Evolutionary conservation across 164 flowering plant genomes (phyloP), one percentile per base, ranked within the genome.

Genomic region (Brasenia schreberi): DNA sequence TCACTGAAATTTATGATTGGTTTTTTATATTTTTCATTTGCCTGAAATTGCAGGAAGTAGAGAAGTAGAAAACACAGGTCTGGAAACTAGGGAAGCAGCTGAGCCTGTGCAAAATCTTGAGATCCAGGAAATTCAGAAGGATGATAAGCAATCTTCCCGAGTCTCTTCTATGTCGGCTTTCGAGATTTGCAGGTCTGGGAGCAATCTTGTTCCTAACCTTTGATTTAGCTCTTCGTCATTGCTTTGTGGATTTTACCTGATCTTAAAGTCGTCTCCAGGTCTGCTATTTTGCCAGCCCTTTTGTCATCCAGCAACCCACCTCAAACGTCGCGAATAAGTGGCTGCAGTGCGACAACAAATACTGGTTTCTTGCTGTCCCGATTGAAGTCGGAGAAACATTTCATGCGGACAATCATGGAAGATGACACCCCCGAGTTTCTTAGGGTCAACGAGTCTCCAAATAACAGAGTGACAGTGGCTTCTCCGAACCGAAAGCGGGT

Each of bases 401-500:
- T 73, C 64, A 79, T 78, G 68, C 65, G 75, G n/a, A 61, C 44
- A 56, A 71, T 70, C 16, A 9, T 49, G 14, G 90, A 83, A 62
- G 86, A 90, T 60, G 92, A 87, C 63, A 85, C 91, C 65, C 94
- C 91, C 9, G 91, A 85, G 53, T 75, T 90, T 59, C 83, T 90
- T 5, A 80, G 73, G 69, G 75, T 68, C 64, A 73, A 68, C 52
- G 42, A 69, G 70, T 81, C 97, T 65, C 92, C 94, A 18, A 42
- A 59, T 58, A 64, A 76, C n/a, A 77, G 81, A 67, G 74, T 94
- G 43, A 87, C 87, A 79, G 72, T 76, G 0, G 33, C 68, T 42
- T 93, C 98, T 66, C 98, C 98, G 44, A 94, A 91, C 74, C 68
- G 87, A 18, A 94, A 94, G 87, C 84, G 99, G 76, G 83, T 94